Evolutionary conservation across 495 filamentous ascomycete species (phyloP), one percentile per base, ranked within the genome.

Genomic region (Penicillium daleae): DNA sequence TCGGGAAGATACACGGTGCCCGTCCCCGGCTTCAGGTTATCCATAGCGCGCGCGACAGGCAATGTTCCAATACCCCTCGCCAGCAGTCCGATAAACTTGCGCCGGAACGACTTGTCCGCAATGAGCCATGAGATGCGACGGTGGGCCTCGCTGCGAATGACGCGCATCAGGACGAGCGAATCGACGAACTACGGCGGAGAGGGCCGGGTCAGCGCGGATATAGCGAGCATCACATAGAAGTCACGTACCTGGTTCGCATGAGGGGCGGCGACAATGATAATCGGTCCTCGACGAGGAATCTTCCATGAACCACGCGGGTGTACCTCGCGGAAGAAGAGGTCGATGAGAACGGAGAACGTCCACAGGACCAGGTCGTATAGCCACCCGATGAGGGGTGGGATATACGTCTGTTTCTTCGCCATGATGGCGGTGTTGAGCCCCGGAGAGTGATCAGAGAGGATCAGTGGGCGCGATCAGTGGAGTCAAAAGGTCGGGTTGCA

Each of bases 311-410:
- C 91, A 49, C 95, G 89, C 8, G 95, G 94, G 71, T 98, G 93
- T 3, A 99, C 91, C 78, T 99, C 95, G 66, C 95, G 87, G 82
- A 99, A 99, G 86, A 99, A 99, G 57, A 97, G 85, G 72, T 97
- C 95, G 37, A 92, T 86, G 24, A 97, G 81, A 54, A 97, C 82
- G 2, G 92, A 94, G 76, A 93, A 90, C 9, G 80, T 83, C 87
- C 90, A 94, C 37, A 97, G 81, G 66, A 92, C 85, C 46, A 88
- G 76, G 79, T 96, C 92, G 72, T 96, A 97, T 60, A 89, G 80
- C 88, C 86, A 92, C 59, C 83, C 80, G 59, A 85, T 84, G 81
- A 91, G 87, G 56, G 87, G 88, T 56, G 85, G 84, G 39, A 88
- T 79, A 62, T 90, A 87, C 66, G 85, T 85, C 65, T 76, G 67